Evolutionary conservation across 2,329 filamentous ascomycete genomes (phyloP), one percentile per base, ranked within the genome.

Genomic region (Daldinia eschscholtzii): DNA sequence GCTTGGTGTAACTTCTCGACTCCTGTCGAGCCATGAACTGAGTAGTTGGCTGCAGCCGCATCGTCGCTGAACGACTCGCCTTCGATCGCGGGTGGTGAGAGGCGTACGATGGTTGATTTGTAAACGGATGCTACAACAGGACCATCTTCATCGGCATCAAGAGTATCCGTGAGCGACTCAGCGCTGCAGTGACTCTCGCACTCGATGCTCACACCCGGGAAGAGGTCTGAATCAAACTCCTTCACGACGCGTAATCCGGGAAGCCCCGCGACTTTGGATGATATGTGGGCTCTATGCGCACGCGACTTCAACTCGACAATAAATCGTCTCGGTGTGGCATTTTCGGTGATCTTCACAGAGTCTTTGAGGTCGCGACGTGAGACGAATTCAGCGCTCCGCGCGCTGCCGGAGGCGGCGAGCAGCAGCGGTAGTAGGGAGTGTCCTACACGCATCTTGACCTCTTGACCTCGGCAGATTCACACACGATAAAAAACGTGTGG

Each of bases 281-380:
- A 65, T 44, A 70, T 61, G 23, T 52, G 65, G 13, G 68, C 53
- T 53, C 63, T 41, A 4, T 68, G 70, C 6, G 57, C 56, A 37
- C 67, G 74, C 48, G 72, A 72, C 62, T 70, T 71, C 28, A 74
- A 56, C 58, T 75, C 74, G 33, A 75, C 67, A 41, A 75, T 74
- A 59, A 72, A 75, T 39, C 74, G 70, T 39, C 68, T 67, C 3
- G 73, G 72, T 13, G 67, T 72, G 6, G 57, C 67, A 44, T 68
- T 44, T 28, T 61, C 42, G 4, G 42, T 44, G 37, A 64, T 30
- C 28, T 48, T 61, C 2, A 37, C 28, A 12, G 58, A 61, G 41
- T 28, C 44, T 18, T 66, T 57, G 23, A 57, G 13, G 6, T 50
- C 26, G 15, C 46, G 46, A n/a, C 26, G 23, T 30, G 46, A 50